Percentiles rank a stretch among this genome's conserved stretches.
Conservation (phyloP, 345 rosid genomes). For the Citrus inodora region DNA sequence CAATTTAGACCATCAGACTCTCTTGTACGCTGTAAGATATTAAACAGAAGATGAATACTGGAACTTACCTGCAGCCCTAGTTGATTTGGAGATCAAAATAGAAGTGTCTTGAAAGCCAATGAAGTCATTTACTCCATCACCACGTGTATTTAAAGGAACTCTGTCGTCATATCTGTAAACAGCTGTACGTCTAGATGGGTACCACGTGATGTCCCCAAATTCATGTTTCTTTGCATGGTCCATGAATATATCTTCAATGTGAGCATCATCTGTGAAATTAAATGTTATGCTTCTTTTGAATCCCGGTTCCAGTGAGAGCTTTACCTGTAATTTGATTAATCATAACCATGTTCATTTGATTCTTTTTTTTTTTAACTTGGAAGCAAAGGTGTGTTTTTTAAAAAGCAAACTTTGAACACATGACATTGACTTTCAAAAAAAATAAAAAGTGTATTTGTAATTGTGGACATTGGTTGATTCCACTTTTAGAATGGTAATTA, state of each 20-base stretch:
- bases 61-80: constrained; percentile 56
- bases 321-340: constrained; percentile 46
- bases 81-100: constrained; percentile 49
- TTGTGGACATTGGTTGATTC: too few relatives aligned
- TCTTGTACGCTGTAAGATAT: not conserved
- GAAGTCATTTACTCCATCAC: constrained; percentile 66
- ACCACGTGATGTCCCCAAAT: constrained; percentile 87
- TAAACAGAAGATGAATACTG: not conserved
- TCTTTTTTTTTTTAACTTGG: not conserved
- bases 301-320: constrained; percentile 49
- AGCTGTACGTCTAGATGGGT: constrained; percentile 66
- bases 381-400: not conserved
- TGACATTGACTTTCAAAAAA: too few relatives aligned
- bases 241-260: constrained; percentile 46
- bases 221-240: constrained; percentile 65
- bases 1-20: too few relatives aligned
- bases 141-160: constrained; percentile 43
- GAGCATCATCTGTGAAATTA: constrained; percentile 60
- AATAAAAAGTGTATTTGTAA: too few relatives aligned
- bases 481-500: too few relatives aligned
- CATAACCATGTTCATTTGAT: too few relatives aligned
- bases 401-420: too few relatives aligned
- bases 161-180: constrained; percentile 74
- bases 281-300: constrained; percentile 77
- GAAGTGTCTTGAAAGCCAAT: constrained; percentile 69